Percentiles rank a stretch among this genome's conserved stretches.
Evolutionary conservation across 2,329 filamentous ascomycete genomes (phyloP).

Genomic region (Hypoxylon sp.): DNA sequence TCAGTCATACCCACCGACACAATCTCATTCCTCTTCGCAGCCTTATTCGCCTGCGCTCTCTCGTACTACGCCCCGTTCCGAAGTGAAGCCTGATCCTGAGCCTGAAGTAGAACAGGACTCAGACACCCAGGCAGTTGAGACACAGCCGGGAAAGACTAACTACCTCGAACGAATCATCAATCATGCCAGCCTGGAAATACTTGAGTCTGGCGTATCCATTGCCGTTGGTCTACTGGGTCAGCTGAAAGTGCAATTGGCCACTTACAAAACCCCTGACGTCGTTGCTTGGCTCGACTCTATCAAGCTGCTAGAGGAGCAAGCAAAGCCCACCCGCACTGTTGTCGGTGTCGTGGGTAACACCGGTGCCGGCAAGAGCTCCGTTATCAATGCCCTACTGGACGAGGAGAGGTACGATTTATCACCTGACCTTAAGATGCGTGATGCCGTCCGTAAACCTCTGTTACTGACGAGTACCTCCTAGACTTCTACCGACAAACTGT

Average conservation of each 20-base stretch:
- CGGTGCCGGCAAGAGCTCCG: conserved; percentile 67
- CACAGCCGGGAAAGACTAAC: not conserved
- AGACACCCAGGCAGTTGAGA: not conserved
- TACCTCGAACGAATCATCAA: conserved; percentile 34
- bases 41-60: too few species aligned
- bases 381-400: conserved; percentile 70
- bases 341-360: conserved; percentile 69
- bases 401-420: conserved; percentile 56
- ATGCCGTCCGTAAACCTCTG: not conserved
- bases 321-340: conserved; percentile 51
- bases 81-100: not conserved
- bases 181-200: conserved; percentile 20
- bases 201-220: conserved; percentile 36
- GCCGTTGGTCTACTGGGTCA: conserved; percentile 29
- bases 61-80: too few species aligned
- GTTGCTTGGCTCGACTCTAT: conserved; percentile 51
- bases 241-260: conserved; percentile 21
- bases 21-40: too few species aligned
- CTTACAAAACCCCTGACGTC: conserved; percentile 5
- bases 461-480: conserved; percentile 20
- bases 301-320: conserved; percentile 50
- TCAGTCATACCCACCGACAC: too few species aligned
- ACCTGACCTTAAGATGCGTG: not conserved
- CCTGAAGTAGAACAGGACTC: not conserved
- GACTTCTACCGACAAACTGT: conserved; percentile 40